Conservation (phyloP, 495 filamentous ascomycete genomes). For the Aspergillus steynii region DNA sequence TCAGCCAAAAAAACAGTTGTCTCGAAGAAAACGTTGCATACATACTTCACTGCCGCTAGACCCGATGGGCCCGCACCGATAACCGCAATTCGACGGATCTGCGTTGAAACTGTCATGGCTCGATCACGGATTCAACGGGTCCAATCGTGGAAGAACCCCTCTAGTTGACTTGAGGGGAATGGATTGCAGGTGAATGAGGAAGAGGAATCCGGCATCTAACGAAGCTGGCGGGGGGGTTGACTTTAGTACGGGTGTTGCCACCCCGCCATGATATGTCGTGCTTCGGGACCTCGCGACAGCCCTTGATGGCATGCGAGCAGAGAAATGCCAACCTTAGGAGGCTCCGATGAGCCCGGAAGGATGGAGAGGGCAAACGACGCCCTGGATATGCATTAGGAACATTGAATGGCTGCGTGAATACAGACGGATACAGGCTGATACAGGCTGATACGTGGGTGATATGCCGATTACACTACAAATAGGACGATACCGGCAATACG, state of each 20-base stretch:
- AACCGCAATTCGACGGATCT: conserved; percentile 40
- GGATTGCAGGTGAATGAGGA: not conserved
- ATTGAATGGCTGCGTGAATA: too few species aligned
- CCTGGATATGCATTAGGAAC: too few species aligned
- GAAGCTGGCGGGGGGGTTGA: not conserved
- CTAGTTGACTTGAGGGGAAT: not conserved
- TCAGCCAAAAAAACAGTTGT: conserved; percentile 1
- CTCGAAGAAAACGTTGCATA: not conserved
- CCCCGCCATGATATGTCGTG: not conserved
- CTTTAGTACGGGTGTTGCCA: not conserved
- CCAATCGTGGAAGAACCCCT: not conserved
- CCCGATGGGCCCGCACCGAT: conserved; percentile 51
- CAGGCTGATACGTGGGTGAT: too few species aligned
- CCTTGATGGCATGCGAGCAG: not conserved
- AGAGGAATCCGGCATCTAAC: not conserved
- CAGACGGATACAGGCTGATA: too few species aligned
- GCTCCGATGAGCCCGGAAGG: not conserved
- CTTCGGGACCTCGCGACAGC: not conserved
- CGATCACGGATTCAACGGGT: not conserved
- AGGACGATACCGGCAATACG: too few species aligned
- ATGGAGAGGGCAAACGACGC: too few species aligned
- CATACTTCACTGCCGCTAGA: conserved; percentile 44
- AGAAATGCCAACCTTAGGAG: not conserved
- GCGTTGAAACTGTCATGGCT: conserved; percentile 25
- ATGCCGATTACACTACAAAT: too few species aligned